Percentiles rank a stretch among this genome's conserved stretches.
These are phyloP conservation scores for Guillardia theta DNA, from an alignment of 78 protist genomes.

Conservation along the genomic window DNA sequence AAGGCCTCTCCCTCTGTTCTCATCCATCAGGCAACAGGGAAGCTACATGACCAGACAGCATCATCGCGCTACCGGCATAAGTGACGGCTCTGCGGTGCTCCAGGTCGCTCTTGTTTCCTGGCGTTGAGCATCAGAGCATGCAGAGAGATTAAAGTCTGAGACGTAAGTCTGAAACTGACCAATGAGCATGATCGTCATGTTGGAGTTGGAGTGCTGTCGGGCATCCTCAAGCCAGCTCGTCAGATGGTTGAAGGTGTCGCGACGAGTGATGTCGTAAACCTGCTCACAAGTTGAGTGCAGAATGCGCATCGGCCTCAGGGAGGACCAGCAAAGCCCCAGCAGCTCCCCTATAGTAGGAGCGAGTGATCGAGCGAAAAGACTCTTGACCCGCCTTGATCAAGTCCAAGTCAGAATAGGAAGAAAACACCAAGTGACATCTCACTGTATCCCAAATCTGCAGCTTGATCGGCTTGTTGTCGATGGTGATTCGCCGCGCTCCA, in stretches of 20 bases:
- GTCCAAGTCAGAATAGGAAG: not conserved
- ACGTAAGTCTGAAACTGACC: too few species aligned
- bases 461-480: constrained; percentile 89
- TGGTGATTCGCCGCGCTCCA: constrained; percentile 88
- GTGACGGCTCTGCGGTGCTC: constrained; percentile 81
- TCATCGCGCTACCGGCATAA: not conserved
- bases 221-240: constrained; percentile 80
- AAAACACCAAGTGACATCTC: not conserved
- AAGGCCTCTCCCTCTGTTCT: constrained; percentile 80
- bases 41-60: not conserved
- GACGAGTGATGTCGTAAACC: constrained; percentile 53
- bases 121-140: too few species aligned
- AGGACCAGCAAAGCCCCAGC: constrained; percentile 69
- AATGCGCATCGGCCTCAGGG: not conserved
- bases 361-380: constrained; percentile 95
- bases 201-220: constrained; percentile 74
- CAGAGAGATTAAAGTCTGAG: too few species aligned
- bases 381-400: constrained; percentile 89
- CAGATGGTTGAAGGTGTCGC: constrained; percentile 95
- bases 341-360: constrained; percentile 98
- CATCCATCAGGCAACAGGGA: constrained; percentile 31
- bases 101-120: constrained; percentile 95
- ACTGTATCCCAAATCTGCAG: constrained; percentile 97
- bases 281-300: not conserved
- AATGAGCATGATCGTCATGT: constrained; percentile 93